Percentiles rank a stretch among this genome's conserved stretches.
phyloP scores from a whole-genome alignment of 495 filamentous ascomycete species.

The Aspergillus biplanus region DNA sequence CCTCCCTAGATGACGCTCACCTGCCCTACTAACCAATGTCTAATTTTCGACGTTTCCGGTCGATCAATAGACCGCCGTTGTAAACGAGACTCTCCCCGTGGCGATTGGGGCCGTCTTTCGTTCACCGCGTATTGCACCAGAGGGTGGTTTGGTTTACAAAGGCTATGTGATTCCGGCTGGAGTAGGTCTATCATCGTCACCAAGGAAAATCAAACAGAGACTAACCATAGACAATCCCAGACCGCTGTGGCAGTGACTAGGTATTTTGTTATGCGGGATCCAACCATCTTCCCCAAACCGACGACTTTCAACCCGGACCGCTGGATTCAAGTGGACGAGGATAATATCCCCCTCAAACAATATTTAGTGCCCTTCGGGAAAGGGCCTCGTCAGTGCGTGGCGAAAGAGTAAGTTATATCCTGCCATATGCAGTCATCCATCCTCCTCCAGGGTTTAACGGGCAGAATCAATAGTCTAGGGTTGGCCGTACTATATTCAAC shows the following conservation, averaged over 20 bases:
- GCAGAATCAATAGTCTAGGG: conserved; percentile 6
- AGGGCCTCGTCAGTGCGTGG: no score
- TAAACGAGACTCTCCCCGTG: conserved; percentile 49
- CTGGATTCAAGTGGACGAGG: conserved; percentile 39
- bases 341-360: conserved; percentile 1
- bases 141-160: conserved; percentile 37
- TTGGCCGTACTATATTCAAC: conserved; percentile 12
- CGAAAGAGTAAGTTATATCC: not conserved
- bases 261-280: conserved; percentile 43
- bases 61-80: conserved; percentile 36
- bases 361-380: not conserved
- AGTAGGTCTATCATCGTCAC: conserved; percentile 15
- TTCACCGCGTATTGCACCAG: conserved; percentile 35
- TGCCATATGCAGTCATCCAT: not conserved
- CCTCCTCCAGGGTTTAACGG: not conserved
- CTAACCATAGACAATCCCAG: conserved; percentile 31
- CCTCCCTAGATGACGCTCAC: no score
- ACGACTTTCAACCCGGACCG: conserved; percentile 45
- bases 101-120: conserved; percentile 37
- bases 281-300: conserved; percentile 45
- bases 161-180: conserved; percentile 28
- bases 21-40: no score
- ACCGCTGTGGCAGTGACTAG: conserved; percentile 45
- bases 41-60: no score
- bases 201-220: not conserved